Conservation (phyloP, 2,329 filamentous ascomycete genomes). For the Cytospora piceae region DNA sequence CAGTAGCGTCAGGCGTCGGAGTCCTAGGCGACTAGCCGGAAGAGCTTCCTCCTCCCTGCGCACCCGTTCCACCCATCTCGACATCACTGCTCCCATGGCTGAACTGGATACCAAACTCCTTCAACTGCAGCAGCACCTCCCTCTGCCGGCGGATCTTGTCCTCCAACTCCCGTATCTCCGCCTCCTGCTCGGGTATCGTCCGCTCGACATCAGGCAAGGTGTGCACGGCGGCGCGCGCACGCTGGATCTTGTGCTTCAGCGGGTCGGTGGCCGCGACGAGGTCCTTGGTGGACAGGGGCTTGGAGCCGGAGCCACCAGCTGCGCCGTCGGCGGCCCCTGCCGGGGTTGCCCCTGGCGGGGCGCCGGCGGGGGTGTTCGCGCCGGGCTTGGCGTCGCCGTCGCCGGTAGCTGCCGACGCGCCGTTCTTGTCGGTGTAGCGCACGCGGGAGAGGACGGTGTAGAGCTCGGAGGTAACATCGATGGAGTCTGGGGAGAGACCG, state of each 20-base stretch:
- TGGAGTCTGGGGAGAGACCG: conserved; percentile 76
- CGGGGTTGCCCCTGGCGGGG: conserved; percentile 11
- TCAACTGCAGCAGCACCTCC: conserved; percentile 57
- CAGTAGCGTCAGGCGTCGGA: conserved; percentile 12
- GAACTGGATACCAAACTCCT: conserved; percentile 52
- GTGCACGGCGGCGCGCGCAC: conserved; percentile 69
- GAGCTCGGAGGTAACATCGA: conserved; percentile 84
- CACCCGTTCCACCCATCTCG: conserved; percentile 30
- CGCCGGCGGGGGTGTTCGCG: conserved; percentile 35
- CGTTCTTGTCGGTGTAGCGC: conserved; percentile 47
- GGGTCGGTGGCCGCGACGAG: conserved; percentile 77
- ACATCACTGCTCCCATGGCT: conserved; percentile 35
- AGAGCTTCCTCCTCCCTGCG: conserved; percentile 44
- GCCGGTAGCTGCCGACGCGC: conserved; percentile 36
- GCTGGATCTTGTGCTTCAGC: conserved; percentile 82
- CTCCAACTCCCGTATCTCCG: conserved; percentile 70
- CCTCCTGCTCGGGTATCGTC: conserved; percentile 68
- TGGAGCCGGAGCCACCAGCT: conserved; percentile 37
- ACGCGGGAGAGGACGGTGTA: conserved; percentile 78
- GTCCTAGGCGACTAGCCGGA: conserved; percentile 23
- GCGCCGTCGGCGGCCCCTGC: conserved; percentile 30
- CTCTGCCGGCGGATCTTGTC: conserved; percentile 65
- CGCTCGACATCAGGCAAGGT: conserved; percentile 72
- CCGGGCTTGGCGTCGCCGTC: conserved; percentile 34
- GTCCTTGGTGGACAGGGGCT: conserved; percentile 65